Evolutionary conservation across 176 grass and related monocot genomes (phyloP), one percentile per base, ranked within the genome.

Genomic region (Chloris gayana): DNA sequence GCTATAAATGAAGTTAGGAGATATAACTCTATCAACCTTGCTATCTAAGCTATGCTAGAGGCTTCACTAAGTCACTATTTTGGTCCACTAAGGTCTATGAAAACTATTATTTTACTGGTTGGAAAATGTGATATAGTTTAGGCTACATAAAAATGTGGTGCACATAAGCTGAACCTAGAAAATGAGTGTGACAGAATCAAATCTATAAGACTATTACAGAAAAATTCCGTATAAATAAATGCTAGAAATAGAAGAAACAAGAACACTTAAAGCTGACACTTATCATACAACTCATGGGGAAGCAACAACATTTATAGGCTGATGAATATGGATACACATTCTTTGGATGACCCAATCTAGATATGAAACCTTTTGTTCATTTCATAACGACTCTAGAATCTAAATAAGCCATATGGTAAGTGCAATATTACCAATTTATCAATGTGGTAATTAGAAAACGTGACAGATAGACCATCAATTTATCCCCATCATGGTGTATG

Each of bases 181-280:
- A 72, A 73, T 25, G 31, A 79, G 24, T n/a, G 41, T 19, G 34
- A 34, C 24, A 69, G 31, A 89, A 76, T 46, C 2, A 45, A 70
- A 19, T 13, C 12, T 54, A 84, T 57, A 6, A 14, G 45, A 21
- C 54, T 47, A 42, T 59, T 18, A 54, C 5, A 33, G 12, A 67
- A 74, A 14, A 21, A 13, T 39, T 24, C 18, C 5, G 74, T 19
- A 73, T 9, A 59, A 6, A 73, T 21, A 83, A 80, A 67, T 31
- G 66, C 59, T 49, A 59, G 3, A 29, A 31, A 47, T n/a, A 13
- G 7, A 12, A 7, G 7, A 6, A 73, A 38, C 8, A 79, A 6
- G 57, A 74, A 60, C 26, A 41, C 72, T 50, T 24, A 42, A 61
- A 54, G 35, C 7, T 59, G 27, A 76, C 21, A 27, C 35, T 70